These are phyloP conservation scores for Annulohypoxylon stygium DNA, from an alignment of 495 filamentous ascomycete species.

Conservation along the genomic window DNA sequence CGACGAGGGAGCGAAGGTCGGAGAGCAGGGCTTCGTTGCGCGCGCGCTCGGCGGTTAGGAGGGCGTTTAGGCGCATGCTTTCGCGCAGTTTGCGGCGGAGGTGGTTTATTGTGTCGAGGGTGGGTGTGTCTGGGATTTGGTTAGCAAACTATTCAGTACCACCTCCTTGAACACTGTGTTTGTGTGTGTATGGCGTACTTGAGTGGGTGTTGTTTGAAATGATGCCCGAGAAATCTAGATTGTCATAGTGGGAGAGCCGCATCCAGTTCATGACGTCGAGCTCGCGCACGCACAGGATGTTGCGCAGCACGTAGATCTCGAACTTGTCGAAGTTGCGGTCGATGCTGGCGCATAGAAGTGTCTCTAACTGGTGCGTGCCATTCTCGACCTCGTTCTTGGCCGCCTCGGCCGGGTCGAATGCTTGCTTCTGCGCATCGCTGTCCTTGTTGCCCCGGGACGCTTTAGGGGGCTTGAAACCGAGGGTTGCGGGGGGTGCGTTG, in stretches of 20 bases:
- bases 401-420: conserved; percentile 62
- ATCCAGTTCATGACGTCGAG: conserved; percentile 81
- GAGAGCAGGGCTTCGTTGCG: conserved; percentile 79
- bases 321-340: conserved; percentile 98
- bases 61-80: conserved; percentile 80
- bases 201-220: conserved; percentile 3
- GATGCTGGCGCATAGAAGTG: conserved; percentile 90
- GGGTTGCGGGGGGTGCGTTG: conserved; percentile 72
- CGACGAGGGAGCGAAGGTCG: conserved; percentile 71
- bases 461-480: conserved; percentile 75
- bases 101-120: conserved; percentile 72
- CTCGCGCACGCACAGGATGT: conserved; percentile 80
- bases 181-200: conserved; percentile 7
- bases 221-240: conserved; percentile 52
- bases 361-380: conserved; percentile 93
- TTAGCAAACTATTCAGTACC: conserved; percentile 1
- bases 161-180: neutral
- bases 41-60: conserved; percentile 78
- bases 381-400: conserved; percentile 86
- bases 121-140: conserved; percentile 60
- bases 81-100: conserved; percentile 84
- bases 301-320: conserved; percentile 90
- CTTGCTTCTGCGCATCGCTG: conserved; percentile 63
- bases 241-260: conserved; percentile 85
- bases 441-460: conserved; percentile 45